These are phyloP conservation scores for Pontederia crassipes DNA, from an alignment of 176 grass and related monocot genomes.

Conservation along the genomic window DNA sequence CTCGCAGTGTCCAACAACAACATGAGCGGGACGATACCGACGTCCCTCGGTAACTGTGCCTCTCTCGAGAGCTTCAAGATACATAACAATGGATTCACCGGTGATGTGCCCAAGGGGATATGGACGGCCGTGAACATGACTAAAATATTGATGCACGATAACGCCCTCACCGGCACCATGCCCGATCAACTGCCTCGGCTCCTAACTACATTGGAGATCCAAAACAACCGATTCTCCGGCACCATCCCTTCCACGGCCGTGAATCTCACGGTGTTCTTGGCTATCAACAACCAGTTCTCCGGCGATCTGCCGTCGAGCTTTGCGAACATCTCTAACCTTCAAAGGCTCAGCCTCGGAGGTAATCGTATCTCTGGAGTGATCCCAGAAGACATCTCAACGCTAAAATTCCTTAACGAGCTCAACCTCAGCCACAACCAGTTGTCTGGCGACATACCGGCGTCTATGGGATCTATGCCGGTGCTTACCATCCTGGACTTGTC, in stretches of 20 bases:
- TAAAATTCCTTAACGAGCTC: background rate
- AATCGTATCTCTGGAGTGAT: constrained; percentile 33
- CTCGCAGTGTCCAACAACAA: constrained; percentile 16
- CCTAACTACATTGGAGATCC: background rate
- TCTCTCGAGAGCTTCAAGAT: constrained; percentile 6
- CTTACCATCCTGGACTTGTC: constrained; percentile 56
- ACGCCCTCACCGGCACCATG: constrained; percentile 5
- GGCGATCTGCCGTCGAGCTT: constrained; percentile 4
- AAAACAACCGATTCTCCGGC: constrained; percentile 15
- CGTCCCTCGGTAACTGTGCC: constrained; percentile 11
- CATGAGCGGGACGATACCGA: constrained; percentile 13
- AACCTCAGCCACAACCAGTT: constrained; percentile 44
- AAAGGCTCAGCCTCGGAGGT: background rate
- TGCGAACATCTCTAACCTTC: background rate
- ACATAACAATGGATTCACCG: constrained; percentile 17
- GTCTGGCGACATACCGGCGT: constrained; percentile 25
- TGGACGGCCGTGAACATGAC: constrained; percentile 8
- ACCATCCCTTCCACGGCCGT: constrained; percentile 4
- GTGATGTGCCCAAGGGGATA: constrained; percentile 16
- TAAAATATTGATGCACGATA: background rate
- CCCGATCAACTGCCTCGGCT: background rate
- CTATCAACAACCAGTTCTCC: constrained; percentile 7
- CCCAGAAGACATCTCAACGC: constrained; percentile 3
- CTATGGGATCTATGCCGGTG: constrained; percentile 24
- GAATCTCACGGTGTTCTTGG: background rate